Percentiles rank a stretch among this genome's conserved stretches.
phyloP scores from a whole-genome alignment of 2,329 filamentous ascomycete genomes.

The Colletotrichum sidae region DNA sequence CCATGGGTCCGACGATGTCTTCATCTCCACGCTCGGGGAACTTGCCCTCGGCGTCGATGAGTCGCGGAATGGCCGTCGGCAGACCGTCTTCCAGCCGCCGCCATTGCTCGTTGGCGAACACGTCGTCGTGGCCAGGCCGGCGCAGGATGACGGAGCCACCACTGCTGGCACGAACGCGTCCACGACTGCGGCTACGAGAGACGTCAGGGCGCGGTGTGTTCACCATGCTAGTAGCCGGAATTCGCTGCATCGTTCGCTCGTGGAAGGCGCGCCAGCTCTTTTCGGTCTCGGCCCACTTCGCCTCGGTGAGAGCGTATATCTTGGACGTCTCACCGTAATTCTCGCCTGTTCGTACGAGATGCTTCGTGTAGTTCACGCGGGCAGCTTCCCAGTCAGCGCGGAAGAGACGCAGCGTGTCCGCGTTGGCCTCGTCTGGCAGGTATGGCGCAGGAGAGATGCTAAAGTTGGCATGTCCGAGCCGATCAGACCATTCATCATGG shows the following conservation, averaged over 20 bases:
- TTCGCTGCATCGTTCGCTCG: slow-evolving; percentile 70
- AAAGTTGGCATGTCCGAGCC: slow-evolving; percentile 93
- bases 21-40: slow-evolving; percentile 90
- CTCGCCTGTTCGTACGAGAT: slow-evolving; percentile 87
- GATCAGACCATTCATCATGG: slow-evolving; percentile 84
- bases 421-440: slow-evolving; percentile 70
- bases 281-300: slow-evolving; percentile 89
- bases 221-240: slow-evolving; percentile 53
- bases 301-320: slow-evolving; percentile 85
- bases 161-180: slow-evolving; percentile 57
- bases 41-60: slow-evolving; percentile 81
- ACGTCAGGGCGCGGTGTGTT: slow-evolving; percentile 43
- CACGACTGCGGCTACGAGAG: slow-evolving; percentile 53
- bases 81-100: slow-evolving; percentile 64
- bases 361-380: slow-evolving; percentile 87
- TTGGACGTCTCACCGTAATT: slow-evolving; percentile 92
- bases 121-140: slow-evolving; percentile 50
- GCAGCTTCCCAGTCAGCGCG: slow-evolving; percentile 86
- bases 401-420: slow-evolving; percentile 70
- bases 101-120: slow-evolving; percentile 57
- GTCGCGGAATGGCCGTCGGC: slow-evolving; percentile 74
- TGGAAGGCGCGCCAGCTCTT: slow-evolving; percentile 78
- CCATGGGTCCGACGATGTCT: slow-evolving; percentile 95
- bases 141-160: slow-evolving; percentile 47
- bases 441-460: slow-evolving; percentile 88